Evolutionary conservation across 2,329 filamentous ascomycete species (phyloP), one percentile per base, ranked within the genome.

Genomic region (Trichoderma semiorbis): DNA sequence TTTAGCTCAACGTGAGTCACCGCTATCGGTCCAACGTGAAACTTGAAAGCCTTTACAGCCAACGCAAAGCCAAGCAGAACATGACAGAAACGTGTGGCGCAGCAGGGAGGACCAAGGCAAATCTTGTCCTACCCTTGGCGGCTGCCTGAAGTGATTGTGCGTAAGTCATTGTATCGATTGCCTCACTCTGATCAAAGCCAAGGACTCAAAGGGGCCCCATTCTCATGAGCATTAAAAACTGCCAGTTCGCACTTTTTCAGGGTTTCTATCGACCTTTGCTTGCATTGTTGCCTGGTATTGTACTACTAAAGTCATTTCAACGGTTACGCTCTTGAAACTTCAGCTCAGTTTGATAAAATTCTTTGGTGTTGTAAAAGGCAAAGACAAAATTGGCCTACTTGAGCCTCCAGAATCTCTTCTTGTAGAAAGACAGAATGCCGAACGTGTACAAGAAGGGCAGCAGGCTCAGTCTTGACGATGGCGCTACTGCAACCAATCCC

Each of bases 1-100:
- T 43, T 1, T 43, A 18, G 16, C 3, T 43, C 36, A 8, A 0
- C 16, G 1, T 43, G 7, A 43, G 1, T 8, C 0, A 0, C 36
- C 16, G 0, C 16, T 43, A 16, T 43, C 36, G 3, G 16, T 1
- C 16, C 16, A 2, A 43, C 36, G 16, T 43, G 8, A 18, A 7
- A 43, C 36, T 43, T 43, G 16, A 43, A 18, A 36, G 14, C 34
- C 12, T 36, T 36, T 43, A 43, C 16, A 43, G 36, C 36, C 16
- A 43, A 43, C 36, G 16, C 3, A 43, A 43, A 43, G 16, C 36
- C 36, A 43, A 43, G 36, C 0, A 43, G 1, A 43, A 43, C 2
- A 43, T 43, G 36, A 43, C 16, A 18, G 36, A 43, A 1, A 43
- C 0, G 16, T 18, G 1, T 2, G 36, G 0, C 36, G 36, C 36